Conservation (phyloP, 2,329 filamentous ascomycete species). For the Fusarium sp. region DNA sequence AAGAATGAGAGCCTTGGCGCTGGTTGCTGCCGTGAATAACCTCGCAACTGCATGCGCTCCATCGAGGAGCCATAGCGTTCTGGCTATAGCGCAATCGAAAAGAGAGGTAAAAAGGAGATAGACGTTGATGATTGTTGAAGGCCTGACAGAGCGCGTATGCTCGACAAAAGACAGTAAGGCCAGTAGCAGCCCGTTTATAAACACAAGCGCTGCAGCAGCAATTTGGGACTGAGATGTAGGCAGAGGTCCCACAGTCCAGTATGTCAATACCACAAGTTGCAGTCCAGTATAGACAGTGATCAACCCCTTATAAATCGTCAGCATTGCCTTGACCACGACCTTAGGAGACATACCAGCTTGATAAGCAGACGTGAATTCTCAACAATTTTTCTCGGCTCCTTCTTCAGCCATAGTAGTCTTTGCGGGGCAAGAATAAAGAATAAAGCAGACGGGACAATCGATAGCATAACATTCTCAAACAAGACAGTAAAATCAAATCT, state of each 20-base stretch:
- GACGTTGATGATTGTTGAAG: constrained; percentile 23
- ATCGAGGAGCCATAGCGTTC: constrained; percentile 10
- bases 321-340: not conserved
- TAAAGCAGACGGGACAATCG: constrained; percentile 14
- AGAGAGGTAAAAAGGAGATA: constrained; percentile 16
- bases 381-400: constrained; percentile 1
- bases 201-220: constrained; percentile 15
- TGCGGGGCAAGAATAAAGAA: constrained; percentile 13
- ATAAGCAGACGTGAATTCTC: constrained; percentile 13
- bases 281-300: constrained; percentile 8
- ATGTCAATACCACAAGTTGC: constrained; percentile 6
- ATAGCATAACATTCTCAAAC: constrained; percentile 17
- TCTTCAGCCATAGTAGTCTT: constrained; percentile 5
- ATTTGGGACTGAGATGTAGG: not conserved
- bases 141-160: constrained; percentile 21
- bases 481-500: constrained; percentile 24
- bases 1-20: constrained; percentile 9
- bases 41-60: not conserved
- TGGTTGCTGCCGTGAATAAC: constrained; percentile 4
- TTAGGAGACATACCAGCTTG: not conserved
- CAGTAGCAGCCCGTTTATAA: constrained; percentile 16
- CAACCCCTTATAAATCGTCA: not conserved
- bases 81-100: constrained; percentile 12
- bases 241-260: constrained; percentile 4
- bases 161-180: constrained; percentile 15